phyloP scores from a whole-genome alignment of 176 grass and related monocot species.

The Pontederia crassipes region DNA sequence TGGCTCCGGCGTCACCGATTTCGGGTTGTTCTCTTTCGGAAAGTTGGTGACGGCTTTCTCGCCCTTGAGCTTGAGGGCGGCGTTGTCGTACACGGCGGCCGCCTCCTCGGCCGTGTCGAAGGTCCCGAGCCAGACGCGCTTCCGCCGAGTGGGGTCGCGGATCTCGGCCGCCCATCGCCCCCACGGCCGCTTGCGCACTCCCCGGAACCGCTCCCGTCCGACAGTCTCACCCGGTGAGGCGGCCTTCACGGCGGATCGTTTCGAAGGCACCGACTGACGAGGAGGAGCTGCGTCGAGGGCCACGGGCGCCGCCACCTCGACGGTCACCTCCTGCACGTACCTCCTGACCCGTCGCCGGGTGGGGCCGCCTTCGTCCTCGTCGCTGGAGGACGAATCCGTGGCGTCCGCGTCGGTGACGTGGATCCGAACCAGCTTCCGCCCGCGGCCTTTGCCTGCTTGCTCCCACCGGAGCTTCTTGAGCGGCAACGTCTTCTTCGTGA shows the following conservation, averaged over 20 bases:
- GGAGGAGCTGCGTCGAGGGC: neutral
- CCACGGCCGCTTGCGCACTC: constrained; percentile 19
- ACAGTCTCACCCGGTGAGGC: neutral
- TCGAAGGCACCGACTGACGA: neutral
- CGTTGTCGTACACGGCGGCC: constrained; percentile 23
- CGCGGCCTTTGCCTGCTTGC: neutral
- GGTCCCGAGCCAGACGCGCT: constrained; percentile 24
- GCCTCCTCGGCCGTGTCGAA: constrained; percentile 50
- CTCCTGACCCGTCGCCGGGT: constrained; percentile 18
- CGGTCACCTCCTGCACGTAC: constrained; percentile 36
- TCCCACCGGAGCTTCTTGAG: neutral
- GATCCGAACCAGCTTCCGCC: constrained; percentile 8
- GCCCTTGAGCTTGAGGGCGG: constrained; percentile 14
- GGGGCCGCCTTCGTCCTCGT: neutral
- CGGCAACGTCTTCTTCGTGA: neutral
- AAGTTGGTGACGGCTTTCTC: constrained; percentile 19
- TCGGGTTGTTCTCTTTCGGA: neutral
- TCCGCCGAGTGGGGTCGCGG: constrained; percentile 9
- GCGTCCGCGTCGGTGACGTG: constrained; percentile 14
- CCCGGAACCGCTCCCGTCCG: constrained; percentile 5
- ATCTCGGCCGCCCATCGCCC: constrained; percentile 22
- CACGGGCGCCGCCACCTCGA: neutral
- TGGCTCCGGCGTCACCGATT: neutral
- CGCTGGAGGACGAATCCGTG: constrained; percentile 13
- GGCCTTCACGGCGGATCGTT: neutral